These are phyloP conservation scores for Dictyostelium purpureum DNA, from an alignment of 78 protist genomes.

Conservation along the genomic window DNA sequence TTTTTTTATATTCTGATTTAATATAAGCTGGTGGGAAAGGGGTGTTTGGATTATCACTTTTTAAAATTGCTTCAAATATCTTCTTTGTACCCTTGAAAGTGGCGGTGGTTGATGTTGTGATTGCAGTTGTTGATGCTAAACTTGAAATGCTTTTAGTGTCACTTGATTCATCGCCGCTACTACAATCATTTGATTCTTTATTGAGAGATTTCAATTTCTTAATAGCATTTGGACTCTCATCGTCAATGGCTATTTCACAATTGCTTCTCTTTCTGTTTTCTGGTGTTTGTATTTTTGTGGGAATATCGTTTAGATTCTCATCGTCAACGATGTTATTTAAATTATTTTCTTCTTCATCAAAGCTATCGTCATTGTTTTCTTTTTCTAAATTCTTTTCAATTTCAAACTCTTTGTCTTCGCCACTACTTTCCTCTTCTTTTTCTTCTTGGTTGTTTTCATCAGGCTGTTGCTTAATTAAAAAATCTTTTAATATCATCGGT, in stretches of 20 bases:
- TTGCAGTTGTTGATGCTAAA: no score
- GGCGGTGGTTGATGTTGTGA: neutral
- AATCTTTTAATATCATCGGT: slow-evolving; percentile 1
- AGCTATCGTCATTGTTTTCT: neutral
- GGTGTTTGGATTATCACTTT: neutral
- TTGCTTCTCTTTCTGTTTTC: neutral
- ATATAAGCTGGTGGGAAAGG: neutral
- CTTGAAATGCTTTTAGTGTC: no score
- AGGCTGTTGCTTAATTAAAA: neutral
- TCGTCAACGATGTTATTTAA: neutral
- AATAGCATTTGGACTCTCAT: neutral
- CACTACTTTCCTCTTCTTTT: neutral
- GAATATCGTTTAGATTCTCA: neutral
- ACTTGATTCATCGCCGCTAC: neutral
- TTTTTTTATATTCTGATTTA: neutral
- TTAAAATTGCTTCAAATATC: neutral
- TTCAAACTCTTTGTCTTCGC: neutral
- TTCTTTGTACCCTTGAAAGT: neutral
- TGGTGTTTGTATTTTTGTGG: neutral
- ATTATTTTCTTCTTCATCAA: neutral
- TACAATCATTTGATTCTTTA: neutral
- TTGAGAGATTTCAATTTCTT: neutral
- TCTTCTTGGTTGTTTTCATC: neutral
- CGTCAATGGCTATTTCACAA: neutral
- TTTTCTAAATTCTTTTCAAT: neutral